phyloP scores from a whole-genome alignment of 2,329 filamentous ascomycete genomes.

The Aspergillus intermedius region DNA sequence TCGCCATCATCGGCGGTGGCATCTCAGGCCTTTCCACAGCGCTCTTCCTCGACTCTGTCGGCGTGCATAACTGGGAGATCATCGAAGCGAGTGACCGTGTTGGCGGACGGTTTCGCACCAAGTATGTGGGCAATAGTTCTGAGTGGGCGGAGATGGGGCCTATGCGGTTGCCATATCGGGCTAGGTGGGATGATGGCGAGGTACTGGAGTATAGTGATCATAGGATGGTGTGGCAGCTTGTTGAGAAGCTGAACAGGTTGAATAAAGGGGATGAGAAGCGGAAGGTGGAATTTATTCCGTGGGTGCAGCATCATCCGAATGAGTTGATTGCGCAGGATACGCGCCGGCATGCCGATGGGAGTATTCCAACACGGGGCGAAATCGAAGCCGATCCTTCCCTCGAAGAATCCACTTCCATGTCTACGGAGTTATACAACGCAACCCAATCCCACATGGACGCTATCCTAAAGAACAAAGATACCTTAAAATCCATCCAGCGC shows the following conservation, averaged over 20 bases:
- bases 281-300: conserved; percentile 23
- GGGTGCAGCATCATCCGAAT: conserved; percentile 22
- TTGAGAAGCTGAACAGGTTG: conserved; percentile 17
- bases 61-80: conserved; percentile 41
- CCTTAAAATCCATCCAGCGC: conserved; percentile 14
- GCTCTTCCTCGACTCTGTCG: conserved; percentile 38
- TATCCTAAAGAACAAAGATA: conserved; percentile 12
- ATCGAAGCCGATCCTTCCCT: conserved; percentile 12
- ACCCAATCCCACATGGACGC: conserved; percentile 11
- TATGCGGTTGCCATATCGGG: conserved; percentile 19
- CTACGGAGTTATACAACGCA: conserved; percentile 5
- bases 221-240: conserved; percentile 19
- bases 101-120: conserved; percentile 40
- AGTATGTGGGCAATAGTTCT: conserved; percentile 27
- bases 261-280: conserved; percentile 14
- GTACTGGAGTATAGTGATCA: conserved; percentile 18
- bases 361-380: conserved; percentile 18
- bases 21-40: conserved; percentile 41
- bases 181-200: conserved; percentile 16
- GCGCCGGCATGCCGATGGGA: conserved; percentile 15
- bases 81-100: conserved; percentile 37
- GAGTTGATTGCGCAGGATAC: conserved; percentile 18
- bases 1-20: conserved; percentile 23
- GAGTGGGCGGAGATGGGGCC: conserved; percentile 25
- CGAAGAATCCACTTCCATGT: conserved; percentile 9